Base-by-base conservation (phyloP, 1,139 yeast species). In the Yamadazyma sp. region DNA sequence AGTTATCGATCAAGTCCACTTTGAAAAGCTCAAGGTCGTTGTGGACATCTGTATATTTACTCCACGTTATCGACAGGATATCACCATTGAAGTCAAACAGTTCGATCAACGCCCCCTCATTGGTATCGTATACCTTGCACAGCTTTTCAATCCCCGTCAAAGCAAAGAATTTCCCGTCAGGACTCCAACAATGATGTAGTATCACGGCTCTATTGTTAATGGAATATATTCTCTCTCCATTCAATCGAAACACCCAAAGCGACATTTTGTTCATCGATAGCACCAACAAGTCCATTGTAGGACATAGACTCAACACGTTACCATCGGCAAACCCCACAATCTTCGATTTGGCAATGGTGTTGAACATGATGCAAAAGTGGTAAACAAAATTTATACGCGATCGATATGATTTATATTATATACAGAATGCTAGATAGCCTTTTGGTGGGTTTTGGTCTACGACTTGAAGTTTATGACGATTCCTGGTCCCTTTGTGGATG, bases 401-500 rank as follows among this genome's bases (percentile, higher is more conserved):
- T 25, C 6, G 7, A 27, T 6, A 27, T 26, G 17, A 26, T 13
- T 26, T 26, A 24, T 24, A 6, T 12, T 26, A 26, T 27, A 11
- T 27, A 27, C 29, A 27, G 29, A 15, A 27, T 27, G 29, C 29
- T 27, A 27, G 28, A 12, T 4, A 4, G 6, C 28, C 12, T 7
- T 25, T 11, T 25, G 31, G 31, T 28, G 18, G n/a, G n/a, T n/a
- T n/a, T n/a, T n/a, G 8, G 29, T 27, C 15, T 20, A 33, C 12
- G 35, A 51, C 40, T 55, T 62, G 50, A 69, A 61, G 60, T 85
- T 79, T 43, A 89, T 80, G 33, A 85, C 83, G 39, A 87, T 72
- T 18, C 90, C 83, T 1, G 96, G 96, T 22, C 96, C 94, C 50
- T 75, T 76, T 11, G 96, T 84, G 33, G 89, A 78, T 29, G 82